Evolutionary conservation across 1,139 yeast species (phyloP).

Genomic region (Schizosaccharomyces versatilis): DNA sequence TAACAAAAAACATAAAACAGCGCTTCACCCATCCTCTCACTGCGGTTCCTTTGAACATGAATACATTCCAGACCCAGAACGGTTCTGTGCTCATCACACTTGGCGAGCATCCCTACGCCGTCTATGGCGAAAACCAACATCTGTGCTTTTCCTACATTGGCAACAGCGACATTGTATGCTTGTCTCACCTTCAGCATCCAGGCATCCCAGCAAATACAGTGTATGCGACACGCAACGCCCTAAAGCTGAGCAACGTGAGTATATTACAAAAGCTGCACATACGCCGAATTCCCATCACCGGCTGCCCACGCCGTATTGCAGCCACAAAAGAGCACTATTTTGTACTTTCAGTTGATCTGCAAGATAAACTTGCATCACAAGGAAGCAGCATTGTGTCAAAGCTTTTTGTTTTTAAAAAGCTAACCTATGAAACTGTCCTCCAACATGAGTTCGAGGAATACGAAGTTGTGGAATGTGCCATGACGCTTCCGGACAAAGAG

Average conservation of each 20-base stretch:
- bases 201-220: slow-evolving; percentile 8
- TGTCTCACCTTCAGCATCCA: slow-evolving; percentile 5
- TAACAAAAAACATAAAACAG: no score
- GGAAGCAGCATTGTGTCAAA: slow-evolving; percentile 12
- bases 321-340: slow-evolving; percentile 5
- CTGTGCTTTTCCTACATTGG: slow-evolving; percentile 11
- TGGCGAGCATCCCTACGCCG: slow-evolving; percentile 11
- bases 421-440: slow-evolving; percentile 8
- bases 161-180: slow-evolving; percentile 6
- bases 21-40: no score
- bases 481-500: slow-evolving; percentile 8
- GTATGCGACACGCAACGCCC: slow-evolving; percentile 11
- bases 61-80: no score
- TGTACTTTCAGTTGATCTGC: slow-evolving; percentile 12
- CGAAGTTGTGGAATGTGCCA: slow-evolving; percentile 13
- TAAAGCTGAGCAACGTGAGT: slow-evolving; percentile 12
- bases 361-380: slow-evolving; percentile 11
- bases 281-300: slow-evolving; percentile 12
- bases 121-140: slow-evolving; percentile 11
- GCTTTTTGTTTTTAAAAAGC: slow-evolving; percentile 11
- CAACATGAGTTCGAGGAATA: slow-evolving; percentile 11
- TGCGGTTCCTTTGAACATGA: no score
- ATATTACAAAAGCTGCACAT: slow-evolving; percentile 13
- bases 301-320: slow-evolving; percentile 12
- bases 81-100: not conserved